Conservation (phyloP, 2,329 filamentous ascomycete genomes). For the Cladophialophora immunda region DNA sequence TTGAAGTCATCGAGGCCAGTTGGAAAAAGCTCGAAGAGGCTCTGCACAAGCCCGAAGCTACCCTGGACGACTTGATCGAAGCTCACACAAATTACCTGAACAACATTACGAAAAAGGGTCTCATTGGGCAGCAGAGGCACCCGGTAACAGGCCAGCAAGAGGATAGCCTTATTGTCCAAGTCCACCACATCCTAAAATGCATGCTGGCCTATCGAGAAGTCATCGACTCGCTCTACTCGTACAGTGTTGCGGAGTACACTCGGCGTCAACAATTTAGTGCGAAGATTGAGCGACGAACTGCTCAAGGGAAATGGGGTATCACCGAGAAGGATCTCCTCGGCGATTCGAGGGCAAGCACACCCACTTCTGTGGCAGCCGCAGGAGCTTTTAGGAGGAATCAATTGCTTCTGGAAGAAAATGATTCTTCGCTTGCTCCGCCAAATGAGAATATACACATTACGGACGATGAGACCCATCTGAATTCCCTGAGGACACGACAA, state of each 20-base stretch:
- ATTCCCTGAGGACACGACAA: conserved; percentile 77
- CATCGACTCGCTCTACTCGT: conserved; percentile 93
- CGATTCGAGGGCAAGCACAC: conserved; percentile 43
- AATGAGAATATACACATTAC: conserved; percentile 23
- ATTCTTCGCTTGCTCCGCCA: conserved; percentile 32
- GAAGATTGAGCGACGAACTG: conserved; percentile 71
- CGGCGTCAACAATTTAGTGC: conserved; percentile 85
- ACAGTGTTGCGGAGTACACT: conserved; percentile 93
- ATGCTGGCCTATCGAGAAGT: conserved; percentile 95
- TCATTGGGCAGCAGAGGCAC: conserved; percentile 74
- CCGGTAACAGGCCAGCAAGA: conserved; percentile 63
- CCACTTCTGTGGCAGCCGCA: conserved; percentile 29
- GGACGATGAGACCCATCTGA: conserved; percentile 71
- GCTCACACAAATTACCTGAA: conserved; percentile 91
- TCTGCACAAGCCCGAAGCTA: conserved; percentile 84
- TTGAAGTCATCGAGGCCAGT: conserved; percentile 95
- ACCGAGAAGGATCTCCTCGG: conserved; percentile 61
- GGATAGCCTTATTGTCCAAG: conserved; percentile 85
- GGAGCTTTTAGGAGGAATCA: conserved; percentile 21
- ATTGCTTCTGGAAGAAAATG: conserved; percentile 32
- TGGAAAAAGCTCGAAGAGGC: conserved; percentile 90
- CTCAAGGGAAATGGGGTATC: conserved; percentile 70
- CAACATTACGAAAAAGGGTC: conserved; percentile 93
- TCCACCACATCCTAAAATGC: conserved; percentile 88
- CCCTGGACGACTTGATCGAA: conserved; percentile 91